A percentile compares a stretch with the other conserved stretches of the same genome.
Conservation (phyloP, 2,329 filamentous ascomycete species). For the Colletotrichum sp. region DNA sequence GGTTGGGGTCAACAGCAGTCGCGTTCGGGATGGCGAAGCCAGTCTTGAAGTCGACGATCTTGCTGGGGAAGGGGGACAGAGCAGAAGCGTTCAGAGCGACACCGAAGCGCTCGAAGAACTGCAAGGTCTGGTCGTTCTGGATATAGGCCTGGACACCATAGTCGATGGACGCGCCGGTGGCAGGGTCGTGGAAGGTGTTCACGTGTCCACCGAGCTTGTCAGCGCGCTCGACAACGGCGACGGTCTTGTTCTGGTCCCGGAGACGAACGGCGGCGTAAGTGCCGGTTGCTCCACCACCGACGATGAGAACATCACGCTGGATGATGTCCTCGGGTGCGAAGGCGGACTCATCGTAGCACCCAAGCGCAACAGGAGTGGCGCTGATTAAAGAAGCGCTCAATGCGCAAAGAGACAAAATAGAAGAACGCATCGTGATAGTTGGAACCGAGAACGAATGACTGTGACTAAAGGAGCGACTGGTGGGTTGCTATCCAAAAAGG, state of each 20-base stretch:
- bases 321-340: constrained; percentile 18
- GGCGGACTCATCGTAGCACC: constrained; percentile 11
- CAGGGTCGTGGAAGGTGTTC: constrained; percentile 48
- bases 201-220: constrained; percentile 48
- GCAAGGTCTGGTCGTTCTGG: constrained; percentile 39
- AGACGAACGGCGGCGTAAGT: constrained; percentile 51
- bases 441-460: neutral
- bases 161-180: constrained; percentile 35
- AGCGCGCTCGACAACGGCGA: constrained; percentile 48
- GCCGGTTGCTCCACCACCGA: constrained; percentile 60
- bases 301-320: constrained; percentile 50
- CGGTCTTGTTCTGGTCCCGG: constrained; percentile 53
- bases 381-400: constrained; percentile 4
- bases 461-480: neutral
- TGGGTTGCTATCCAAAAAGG: neutral
- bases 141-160: constrained; percentile 40
- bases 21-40: constrained; percentile 17
- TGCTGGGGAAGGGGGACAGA: constrained; percentile 15
- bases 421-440: neutral
- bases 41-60: constrained; percentile 20
- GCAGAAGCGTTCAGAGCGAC: constrained; percentile 27
- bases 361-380: neutral
- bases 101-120: constrained; percentile 50
- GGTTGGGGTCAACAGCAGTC: constrained; percentile 5
- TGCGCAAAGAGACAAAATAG: constrained; percentile 3